Base-by-base conservation (phyloP, 805 yeast species). In the Lipomyces starkeyi region DNA sequence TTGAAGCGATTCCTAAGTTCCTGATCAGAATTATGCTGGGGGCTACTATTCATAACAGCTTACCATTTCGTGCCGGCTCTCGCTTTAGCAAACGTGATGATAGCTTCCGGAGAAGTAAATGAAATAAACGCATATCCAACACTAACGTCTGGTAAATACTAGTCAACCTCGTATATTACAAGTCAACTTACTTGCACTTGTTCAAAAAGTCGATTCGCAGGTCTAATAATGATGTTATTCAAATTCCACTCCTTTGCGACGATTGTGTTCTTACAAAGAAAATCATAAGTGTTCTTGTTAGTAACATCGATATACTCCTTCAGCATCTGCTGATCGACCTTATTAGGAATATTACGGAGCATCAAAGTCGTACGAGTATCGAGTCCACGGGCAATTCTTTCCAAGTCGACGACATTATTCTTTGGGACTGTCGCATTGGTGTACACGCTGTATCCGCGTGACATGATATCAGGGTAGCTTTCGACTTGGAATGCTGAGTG, bases 71-170 rank as follows among this genome's bases (percentile, higher is more conserved):
- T 81, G 4, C 86, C 87, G 3, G 80, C 80, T 34, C 86, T 76
- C 1, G 80, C 81, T 53, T 76, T 73, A 58, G 85, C 85, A 72
- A 85, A 83, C 9, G 78, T 76, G 52, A 83, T 79, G 35, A 85
- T 83, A 57, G 81, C 79, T 61, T 76, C 75, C 6, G 87, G 83
- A 35, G 78, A 74, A 25, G 78, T 81, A 71, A 85, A 85, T 8
- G 85, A 82, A 43, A 85, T 80, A 73, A 85, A 85, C 3, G 87
- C 88, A 75, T 85, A 85, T 5, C 88, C 88, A 37, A 84, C 87
- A 67, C 77, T 75, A 34, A 6, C 27, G 32, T 61, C 32, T 20
- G 5, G 14, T 60, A 47, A 62, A 17, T 20, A 6, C n/a, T 43
- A 7, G 49, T 43, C 49, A n/a, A 17, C 20, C 22, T 17, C 8